phyloP scores from a whole-genome alignment of 2,329 filamentous ascomycete genomes.

The Lojkania enalia region DNA sequence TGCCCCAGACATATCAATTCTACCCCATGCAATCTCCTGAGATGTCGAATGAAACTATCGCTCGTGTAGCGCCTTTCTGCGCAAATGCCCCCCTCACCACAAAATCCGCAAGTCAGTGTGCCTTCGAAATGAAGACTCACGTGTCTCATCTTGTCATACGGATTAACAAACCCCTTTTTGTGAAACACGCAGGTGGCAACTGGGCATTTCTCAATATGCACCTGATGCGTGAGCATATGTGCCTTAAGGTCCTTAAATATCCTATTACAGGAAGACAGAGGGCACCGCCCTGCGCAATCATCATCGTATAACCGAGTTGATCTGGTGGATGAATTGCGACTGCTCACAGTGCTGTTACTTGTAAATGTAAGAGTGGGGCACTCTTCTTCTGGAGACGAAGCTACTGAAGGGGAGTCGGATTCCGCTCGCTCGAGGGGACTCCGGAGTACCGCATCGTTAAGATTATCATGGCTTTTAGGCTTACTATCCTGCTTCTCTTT shows the following conservation, averaged over 20 bases:
- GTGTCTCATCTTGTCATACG: conserved; percentile 90
- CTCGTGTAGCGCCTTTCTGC: conserved; percentile 87
- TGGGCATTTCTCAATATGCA: conserved; percentile 86
- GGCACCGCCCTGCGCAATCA: conserved; percentile 64
- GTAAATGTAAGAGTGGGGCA: background rate
- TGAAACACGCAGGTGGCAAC: conserved; percentile 87
- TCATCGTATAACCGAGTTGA: conserved; percentile 57
- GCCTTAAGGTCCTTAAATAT: conserved; percentile 84
- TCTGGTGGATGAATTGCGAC: conserved; percentile 7
- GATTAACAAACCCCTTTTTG: conserved; percentile 82
- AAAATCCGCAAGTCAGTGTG: conserved; percentile 93
- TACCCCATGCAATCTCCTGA: conserved; percentile 81
- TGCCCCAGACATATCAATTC: conserved; percentile 86
- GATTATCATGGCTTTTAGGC: background rate
- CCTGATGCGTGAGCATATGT: conserved; percentile 86
- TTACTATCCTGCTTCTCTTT: background rate
- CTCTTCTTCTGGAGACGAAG: background rate
- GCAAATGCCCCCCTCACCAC: conserved; percentile 75
- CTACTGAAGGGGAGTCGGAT: background rate
- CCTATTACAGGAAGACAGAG: conserved; percentile 75
- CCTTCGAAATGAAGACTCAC: conserved; percentile 91
- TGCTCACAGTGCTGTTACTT: background rate
- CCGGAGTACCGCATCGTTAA: background rate
- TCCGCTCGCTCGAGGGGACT: background rate
- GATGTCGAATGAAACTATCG: conserved; percentile 86